Conservation (phyloP, 139 green algal species). For the Ettlia oleoabundans region DNA sequence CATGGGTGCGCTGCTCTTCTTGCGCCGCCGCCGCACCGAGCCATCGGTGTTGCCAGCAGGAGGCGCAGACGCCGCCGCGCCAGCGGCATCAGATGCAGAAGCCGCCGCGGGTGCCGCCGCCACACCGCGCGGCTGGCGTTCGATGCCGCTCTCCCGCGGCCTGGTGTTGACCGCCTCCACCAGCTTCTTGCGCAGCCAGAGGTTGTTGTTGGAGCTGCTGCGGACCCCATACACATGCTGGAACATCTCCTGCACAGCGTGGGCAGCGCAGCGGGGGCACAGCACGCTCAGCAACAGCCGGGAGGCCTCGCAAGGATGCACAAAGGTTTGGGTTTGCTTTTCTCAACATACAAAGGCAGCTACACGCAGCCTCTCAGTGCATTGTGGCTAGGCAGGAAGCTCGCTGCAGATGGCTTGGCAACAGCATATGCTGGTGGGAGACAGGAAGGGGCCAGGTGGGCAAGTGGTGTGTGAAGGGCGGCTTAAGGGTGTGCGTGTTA, state of each 20-base stretch:
- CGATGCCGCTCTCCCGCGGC: neutral
- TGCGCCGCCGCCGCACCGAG: neutral
- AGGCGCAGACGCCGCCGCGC: neutral
- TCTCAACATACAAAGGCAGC: no score
- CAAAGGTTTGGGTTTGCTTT: no score
- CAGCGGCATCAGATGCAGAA: neutral
- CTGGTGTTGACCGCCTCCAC: constrained; percentile 42
- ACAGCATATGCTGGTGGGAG: no score
- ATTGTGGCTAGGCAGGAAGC: no score
- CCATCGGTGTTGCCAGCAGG: neutral
- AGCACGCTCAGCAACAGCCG: no score
- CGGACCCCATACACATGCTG: constrained; percentile 35
- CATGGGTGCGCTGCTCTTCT: constrained; percentile 15
- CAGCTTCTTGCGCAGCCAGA: constrained; percentile 55
- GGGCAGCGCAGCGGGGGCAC: neutral
- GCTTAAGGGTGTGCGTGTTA: no score
- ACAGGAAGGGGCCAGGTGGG: no score
- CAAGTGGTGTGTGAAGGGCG: no score
- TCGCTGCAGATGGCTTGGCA: no score
- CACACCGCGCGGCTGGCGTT: neutral
- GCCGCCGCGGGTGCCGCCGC: neutral
- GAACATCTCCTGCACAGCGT: constrained; percentile 39
- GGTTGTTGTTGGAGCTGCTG: constrained; percentile 52
- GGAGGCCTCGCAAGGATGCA: neutral
- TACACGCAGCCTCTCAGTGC: no score